These are phyloP conservation scores for Elymus sibiricus DNA, from an alignment of 176 grass and related monocot genomes.

Conservation along the genomic window DNA sequence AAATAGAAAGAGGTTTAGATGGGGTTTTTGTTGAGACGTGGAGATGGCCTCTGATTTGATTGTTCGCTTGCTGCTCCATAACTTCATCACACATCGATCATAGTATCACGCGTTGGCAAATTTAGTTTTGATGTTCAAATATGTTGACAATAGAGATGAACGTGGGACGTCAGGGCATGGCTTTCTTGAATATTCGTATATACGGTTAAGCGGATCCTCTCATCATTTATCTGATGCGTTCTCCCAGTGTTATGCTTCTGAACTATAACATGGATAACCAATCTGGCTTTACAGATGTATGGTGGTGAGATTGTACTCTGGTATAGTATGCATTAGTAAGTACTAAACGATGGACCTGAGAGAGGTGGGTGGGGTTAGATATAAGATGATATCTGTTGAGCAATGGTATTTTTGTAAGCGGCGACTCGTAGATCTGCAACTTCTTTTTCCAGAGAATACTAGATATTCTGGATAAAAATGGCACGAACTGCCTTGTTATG, in stretches of 20 bases:
- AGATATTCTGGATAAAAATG: neutral
- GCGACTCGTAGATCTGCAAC: neutral
- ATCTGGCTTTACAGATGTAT: constrained; percentile 6
- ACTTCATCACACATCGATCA: neutral
- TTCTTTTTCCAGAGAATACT: neutral
- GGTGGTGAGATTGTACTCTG: neutral
- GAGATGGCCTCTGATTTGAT: neutral
- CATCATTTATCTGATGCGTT: neutral
- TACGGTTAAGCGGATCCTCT: neutral
- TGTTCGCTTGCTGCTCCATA: constrained; percentile 2
- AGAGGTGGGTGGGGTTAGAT: neutral
- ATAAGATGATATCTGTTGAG: neutral
- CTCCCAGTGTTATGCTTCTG: neutral
- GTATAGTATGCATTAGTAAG: neutral
- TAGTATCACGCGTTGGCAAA: neutral
- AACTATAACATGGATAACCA: neutral
- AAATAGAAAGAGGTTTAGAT: neutral
- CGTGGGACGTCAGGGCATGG: neutral
- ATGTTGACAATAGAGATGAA: neutral
- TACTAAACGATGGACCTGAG: neutral
- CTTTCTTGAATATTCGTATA: neutral
- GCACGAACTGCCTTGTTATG: neutral
- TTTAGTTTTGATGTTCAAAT: neutral
- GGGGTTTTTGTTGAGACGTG: neutral
- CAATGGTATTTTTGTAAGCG: neutral